A percentile compares a stretch with the other conserved stretches of the same genome.
These are phyloP conservation scores for Coccomyxa sp. DNA, from an alignment of 139 green algal genomes.

Conservation along the genomic window DNA sequence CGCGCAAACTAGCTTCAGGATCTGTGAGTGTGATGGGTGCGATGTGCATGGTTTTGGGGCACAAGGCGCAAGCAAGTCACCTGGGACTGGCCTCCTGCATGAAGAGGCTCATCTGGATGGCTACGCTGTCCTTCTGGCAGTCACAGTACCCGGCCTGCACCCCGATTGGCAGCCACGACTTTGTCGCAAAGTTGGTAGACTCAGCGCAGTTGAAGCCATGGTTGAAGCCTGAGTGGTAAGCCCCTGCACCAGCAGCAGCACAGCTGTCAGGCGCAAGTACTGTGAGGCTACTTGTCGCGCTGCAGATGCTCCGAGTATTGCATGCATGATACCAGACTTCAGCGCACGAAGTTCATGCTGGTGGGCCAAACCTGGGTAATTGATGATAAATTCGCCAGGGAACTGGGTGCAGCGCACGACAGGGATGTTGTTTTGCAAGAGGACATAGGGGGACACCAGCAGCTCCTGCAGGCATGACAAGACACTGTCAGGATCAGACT, in stretches of 20 bases:
- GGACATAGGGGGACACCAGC: background rate
- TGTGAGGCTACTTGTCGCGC: background rate
- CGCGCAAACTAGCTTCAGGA: too few relatives aligned
- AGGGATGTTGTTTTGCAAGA: background rate
- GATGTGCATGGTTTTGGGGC: too few relatives aligned
- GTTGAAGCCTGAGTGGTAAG: conserved; percentile 73
- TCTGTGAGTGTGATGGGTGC: too few relatives aligned
- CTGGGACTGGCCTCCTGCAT: background rate
- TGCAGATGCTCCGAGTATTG: background rate
- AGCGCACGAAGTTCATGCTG: background rate
- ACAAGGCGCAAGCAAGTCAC: too few relatives aligned
- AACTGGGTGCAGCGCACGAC: background rate
- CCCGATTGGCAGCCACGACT: conserved; percentile 53
- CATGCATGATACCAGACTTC: background rate
- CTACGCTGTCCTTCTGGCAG: conserved; percentile 58
- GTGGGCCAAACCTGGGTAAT: background rate
- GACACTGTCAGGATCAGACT: background rate
- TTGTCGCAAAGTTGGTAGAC: conserved; percentile 75
- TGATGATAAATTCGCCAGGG: conserved; percentile 2
- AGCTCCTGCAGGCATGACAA: conserved; percentile 5
- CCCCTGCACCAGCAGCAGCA: conserved; percentile 13
- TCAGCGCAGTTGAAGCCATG: conserved; percentile 78
- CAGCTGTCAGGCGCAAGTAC: too few relatives aligned
- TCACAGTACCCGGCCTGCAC: conserved; percentile 38
- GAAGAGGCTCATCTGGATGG: conserved; percentile 81